Conservation (phyloP, 2,329 filamentous ascomycete genomes). For the Talaromyces atroroseus region DNA sequence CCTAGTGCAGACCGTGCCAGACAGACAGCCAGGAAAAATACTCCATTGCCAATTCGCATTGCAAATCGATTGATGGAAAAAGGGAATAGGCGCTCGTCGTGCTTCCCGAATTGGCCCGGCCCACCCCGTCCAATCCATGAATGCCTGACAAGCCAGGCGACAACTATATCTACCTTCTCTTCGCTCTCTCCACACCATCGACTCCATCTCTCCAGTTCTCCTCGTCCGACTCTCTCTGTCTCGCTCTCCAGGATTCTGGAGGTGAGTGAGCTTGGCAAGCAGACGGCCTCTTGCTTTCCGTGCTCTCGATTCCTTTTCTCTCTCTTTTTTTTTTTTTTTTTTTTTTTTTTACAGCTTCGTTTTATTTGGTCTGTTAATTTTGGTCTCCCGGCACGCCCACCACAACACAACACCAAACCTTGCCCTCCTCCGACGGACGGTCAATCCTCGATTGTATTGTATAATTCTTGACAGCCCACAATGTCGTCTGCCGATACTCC, state of each 20-base stretch:
- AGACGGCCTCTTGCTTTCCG: too few relatives aligned
- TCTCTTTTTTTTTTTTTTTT: not conserved
- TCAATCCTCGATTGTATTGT: not conserved
- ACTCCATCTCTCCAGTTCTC: not conserved
- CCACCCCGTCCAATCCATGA: not conserved
- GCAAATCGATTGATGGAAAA: slow-evolving; percentile 8
- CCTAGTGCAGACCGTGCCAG: not conserved
- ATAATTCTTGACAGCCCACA: slow-evolving; percentile 9
- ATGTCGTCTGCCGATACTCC: slow-evolving; percentile 27
- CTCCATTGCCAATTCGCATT: slow-evolving; percentile 1
- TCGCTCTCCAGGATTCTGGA: not conserved
- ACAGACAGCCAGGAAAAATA: not conserved
- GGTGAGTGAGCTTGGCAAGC: not conserved
- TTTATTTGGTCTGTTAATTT: too few relatives aligned
- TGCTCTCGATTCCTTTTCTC: not conserved
- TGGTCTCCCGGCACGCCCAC: too few relatives aligned
- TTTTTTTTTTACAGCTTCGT: not conserved
- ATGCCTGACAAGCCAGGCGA: slow-evolving; percentile 1
- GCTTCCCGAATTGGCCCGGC: slow-evolving; percentile 6
- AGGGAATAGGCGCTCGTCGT: too few relatives aligned
- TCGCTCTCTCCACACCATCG: not conserved
- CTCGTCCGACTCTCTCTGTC: not conserved
- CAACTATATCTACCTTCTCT: not conserved
- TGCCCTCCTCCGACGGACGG: too few relatives aligned
- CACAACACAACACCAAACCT: too few relatives aligned